Evolutionary conservation across 179 eudicot species (phyloP), one percentile per base, ranked within the genome.

Genomic region (Silene noctiflora): DNA sequence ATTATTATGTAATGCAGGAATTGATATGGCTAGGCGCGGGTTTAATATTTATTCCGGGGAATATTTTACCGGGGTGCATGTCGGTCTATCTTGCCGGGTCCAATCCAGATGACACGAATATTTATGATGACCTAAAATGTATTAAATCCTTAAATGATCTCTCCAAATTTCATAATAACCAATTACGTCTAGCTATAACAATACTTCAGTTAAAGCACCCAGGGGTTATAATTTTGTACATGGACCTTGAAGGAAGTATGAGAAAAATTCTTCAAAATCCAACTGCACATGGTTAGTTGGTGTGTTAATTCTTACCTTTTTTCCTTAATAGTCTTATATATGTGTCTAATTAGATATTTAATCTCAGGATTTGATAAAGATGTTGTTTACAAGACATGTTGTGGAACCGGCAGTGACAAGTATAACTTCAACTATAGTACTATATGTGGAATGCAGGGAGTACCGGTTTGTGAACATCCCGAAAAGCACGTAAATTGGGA

Each of bases 31-130:
- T 77, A 9, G 87, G 87, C 16, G 87, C 85, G 1, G 13, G 51
- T n/a, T 63, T 42, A 13, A 48, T 84, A 17, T 61, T 79, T 9
- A 72, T 84, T 13, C 87, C 87, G 0, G 87, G 87, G 22, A 85
- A 74, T 56, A 80, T 82, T 42, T 84, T 82, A 0, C 62, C 72
- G 4, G 86, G 86, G 4, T 84, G 86, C 65, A 48, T 78, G 69
- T 68, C 85, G 0, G 6, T 13, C 5, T 71, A 71, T 22, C 66
- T 80, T 0, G 44, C 75, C 0, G 60, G 9, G 29, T 82, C 56
- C 17, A 48, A 56, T 17, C 56, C 81, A 33, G 31, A 78, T 14
- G 77, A 78, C 17, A 0, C 59, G 3, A 55, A 46, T 0, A 59
- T 61, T 39, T 85, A 77, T 16, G 87, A 82, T 24, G 76, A 77